A percentile compares a stretch with the other conserved stretches of the same genome.
Evolutionary conservation across 306 rosid species (phyloP).

Genomic region (Vigna reflexopilosa): DNA sequence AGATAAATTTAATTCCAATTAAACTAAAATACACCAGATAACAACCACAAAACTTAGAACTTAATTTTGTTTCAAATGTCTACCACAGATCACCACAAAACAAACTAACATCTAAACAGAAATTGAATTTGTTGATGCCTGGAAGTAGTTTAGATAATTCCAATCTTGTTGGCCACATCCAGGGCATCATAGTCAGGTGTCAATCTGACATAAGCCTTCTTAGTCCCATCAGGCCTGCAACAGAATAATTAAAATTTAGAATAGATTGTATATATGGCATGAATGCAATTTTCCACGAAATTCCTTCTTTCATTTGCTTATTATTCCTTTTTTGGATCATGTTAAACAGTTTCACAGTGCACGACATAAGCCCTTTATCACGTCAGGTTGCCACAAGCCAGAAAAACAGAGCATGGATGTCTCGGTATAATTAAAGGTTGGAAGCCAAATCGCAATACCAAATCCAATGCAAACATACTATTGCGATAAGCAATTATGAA

Average conservation of each 20-base stretch:
- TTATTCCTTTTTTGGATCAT: background rate
- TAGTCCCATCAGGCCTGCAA: constrained; percentile 92
- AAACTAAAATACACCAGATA: constrained; percentile 39
- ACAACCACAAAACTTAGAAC: constrained; percentile 36
- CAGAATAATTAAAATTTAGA: constrained; percentile 5
- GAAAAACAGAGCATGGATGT: background rate
- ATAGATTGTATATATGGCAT: background rate
- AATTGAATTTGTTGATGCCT: constrained; percentile 8
- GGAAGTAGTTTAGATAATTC: constrained; percentile 63
- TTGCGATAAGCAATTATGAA: background rate
- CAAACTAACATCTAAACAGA: constrained; percentile 40
- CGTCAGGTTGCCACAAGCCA: background rate
- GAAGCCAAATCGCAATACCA: background rate
- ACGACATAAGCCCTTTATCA: background rate
- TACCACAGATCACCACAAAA: constrained; percentile 30
- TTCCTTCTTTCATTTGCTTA: background rate
- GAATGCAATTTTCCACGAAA: background rate
- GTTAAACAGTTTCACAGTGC: background rate
- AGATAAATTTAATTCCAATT: constrained; percentile 15
- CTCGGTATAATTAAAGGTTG: background rate
- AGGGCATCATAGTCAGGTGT: constrained; percentile 91
- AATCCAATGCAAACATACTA: background rate
- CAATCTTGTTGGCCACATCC: constrained; percentile 95
- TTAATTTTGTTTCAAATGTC: constrained; percentile 14
- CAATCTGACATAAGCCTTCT: constrained; percentile 90